phyloP scores from a whole-genome alignment of 2,329 filamentous ascomycete genomes.

The Scopulariopsis brevicaulis region DNA sequence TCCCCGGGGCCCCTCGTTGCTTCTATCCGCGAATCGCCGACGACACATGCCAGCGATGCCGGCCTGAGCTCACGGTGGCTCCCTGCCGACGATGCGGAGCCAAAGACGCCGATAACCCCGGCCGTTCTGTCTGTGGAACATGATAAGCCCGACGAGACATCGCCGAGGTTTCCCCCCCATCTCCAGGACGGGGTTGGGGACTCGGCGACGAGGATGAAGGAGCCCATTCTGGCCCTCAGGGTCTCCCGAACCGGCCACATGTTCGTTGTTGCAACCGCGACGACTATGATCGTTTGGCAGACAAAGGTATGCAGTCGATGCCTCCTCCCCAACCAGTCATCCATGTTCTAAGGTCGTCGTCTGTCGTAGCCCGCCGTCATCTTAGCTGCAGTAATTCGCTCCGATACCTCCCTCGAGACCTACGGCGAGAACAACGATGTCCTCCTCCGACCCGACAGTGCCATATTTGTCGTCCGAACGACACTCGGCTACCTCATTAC shows the following conservation, averaged over 20 bases:
- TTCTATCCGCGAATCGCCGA: no score
- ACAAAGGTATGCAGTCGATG: conserved; percentile 55
- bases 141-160: conserved; percentile 24
- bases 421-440: conserved; percentile 83
- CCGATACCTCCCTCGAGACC: conserved; percentile 62
- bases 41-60: background rate
- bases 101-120: conserved; percentile 43
- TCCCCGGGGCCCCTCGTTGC: background rate
- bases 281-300: conserved; percentile 91
- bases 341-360: conserved; percentile 5
- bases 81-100: conserved; percentile 12
- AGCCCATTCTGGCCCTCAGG: conserved; percentile 62
- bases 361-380: conserved; percentile 67
- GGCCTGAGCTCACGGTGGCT: background rate
- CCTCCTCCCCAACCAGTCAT: background rate
- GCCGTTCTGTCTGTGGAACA: conserved; percentile 48
- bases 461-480: conserved; percentile 86
- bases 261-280: conserved; percentile 79
- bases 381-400: conserved; percentile 75
- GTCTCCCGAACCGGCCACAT: conserved; percentile 69
- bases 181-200: conserved; percentile 20
- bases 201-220: conserved; percentile 26
- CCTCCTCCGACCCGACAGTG: conserved; percentile 79
- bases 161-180: conserved; percentile 12
- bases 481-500: conserved; percentile 81